A percentile compares a stretch with the other conserved stretches of the same genome.
These are phyloP conservation scores for Hemisphaericaspora nanyangensis DNA, from an alignment of 805 yeast genomes.

Conservation along the genomic window DNA sequence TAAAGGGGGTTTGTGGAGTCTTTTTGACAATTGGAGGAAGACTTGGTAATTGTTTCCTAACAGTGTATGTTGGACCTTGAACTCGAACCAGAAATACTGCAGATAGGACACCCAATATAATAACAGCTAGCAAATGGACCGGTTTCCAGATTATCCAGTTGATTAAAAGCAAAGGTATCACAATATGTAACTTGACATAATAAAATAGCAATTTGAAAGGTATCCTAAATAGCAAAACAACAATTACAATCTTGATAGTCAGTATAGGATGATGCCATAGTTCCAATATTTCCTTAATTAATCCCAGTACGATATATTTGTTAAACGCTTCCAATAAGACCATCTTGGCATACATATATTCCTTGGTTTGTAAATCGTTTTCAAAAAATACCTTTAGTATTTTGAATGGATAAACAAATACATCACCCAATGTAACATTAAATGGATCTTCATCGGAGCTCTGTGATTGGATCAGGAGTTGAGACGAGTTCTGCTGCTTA, in stretches of 20 bases:
- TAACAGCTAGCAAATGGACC: constrained; percentile 2
- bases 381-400: not conserved
- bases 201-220: constrained; percentile 15
- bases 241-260: constrained; percentile 4
- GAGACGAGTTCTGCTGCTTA: no score
- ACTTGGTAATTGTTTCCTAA: not conserved
- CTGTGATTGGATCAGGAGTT: no score
- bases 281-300: constrained; percentile 2
- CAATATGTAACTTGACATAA: constrained; percentile 13
- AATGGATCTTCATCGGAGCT: no score
- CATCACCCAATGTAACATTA: not conserved
- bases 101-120: not conserved
- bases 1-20: not conserved
- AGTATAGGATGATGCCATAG: constrained; percentile 10
- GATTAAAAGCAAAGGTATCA: constrained; percentile 19
- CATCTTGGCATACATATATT: not conserved
- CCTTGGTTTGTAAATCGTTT: constrained; percentile 1
- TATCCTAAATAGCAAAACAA: constrained; percentile 10
- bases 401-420: not conserved
- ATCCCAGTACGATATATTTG: constrained; percentile 7
- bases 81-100: constrained; percentile 1
- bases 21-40: not conserved
- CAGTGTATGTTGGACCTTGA: no score
- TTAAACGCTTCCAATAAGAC: constrained; percentile 14
- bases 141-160: constrained; percentile 16